These are phyloP conservation scores for Candida chilensis DNA, from an alignment of 805 yeast species.

Conservation along the genomic window DNA sequence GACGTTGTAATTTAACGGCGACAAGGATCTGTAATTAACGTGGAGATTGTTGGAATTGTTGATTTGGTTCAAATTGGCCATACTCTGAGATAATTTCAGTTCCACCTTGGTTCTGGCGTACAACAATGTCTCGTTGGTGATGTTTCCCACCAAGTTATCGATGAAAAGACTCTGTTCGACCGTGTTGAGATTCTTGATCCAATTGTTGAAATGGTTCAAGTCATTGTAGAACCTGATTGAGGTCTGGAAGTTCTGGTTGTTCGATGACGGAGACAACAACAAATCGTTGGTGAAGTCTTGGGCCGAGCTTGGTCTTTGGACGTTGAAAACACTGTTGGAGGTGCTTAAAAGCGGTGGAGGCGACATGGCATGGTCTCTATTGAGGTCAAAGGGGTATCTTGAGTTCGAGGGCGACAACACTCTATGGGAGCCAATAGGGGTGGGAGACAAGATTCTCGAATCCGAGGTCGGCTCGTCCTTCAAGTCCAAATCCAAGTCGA, in stretches of 20 bases:
- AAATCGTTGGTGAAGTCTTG: slow-evolving; percentile 1
- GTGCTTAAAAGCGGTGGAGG: slow-evolving; percentile 2
- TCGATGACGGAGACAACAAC: too few relatives aligned
- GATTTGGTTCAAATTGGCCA: slow-evolving; percentile 4
- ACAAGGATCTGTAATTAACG: slow-evolving; percentile 13
- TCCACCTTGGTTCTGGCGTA: slow-evolving; percentile 34
- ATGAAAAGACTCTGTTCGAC: slow-evolving; percentile 38
- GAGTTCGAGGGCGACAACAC: too few relatives aligned
- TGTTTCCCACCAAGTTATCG: slow-evolving; percentile 35
- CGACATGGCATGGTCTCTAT: slow-evolving; percentile 1
- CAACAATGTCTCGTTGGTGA: slow-evolving; percentile 34
- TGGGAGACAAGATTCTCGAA: background rate
- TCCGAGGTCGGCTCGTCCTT: slow-evolving; percentile 5
- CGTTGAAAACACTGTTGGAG: slow-evolving; percentile 1
- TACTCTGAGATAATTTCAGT: slow-evolving; percentile 1
- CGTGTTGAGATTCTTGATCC: slow-evolving; percentile 35
- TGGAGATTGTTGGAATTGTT: slow-evolving; percentile 9
- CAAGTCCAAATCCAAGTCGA: slow-evolving; percentile 35
- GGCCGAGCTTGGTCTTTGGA: background rate
- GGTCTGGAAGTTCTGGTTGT: too few relatives aligned
- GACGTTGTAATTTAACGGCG: slow-evolving; percentile 9
- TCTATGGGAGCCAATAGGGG: background rate
- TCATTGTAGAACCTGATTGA: too few relatives aligned
- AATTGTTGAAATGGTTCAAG: slow-evolving; percentile 31
- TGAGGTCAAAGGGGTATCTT: too few relatives aligned